Base-by-base conservation (phyloP, 805 yeast genomes). In the Myxozyma kluyveri region DNA sequence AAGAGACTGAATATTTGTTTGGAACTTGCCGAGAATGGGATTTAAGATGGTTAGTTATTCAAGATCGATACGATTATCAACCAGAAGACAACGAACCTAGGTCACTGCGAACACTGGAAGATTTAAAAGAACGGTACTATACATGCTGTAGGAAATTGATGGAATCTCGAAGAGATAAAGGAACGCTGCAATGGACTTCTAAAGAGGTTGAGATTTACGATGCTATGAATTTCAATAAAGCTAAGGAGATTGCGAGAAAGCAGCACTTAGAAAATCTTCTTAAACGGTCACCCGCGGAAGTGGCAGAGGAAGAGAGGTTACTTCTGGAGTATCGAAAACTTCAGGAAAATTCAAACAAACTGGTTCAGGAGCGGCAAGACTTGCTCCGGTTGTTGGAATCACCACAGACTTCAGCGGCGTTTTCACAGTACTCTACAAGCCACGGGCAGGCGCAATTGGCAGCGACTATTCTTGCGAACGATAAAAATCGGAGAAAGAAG, bases 221-320 rank as follows among this genome's bases (percentile, higher is more conserved):
- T 27, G 75, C 82, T 24, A 74, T 93, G 63, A 75, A 81, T 19
- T 93, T 77, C 65, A 81, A 87, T 36, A 83, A 82, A 61, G 75
- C 77, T 4, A 82, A 80, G 59, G 99, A 93, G 67, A 54, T 77
- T 19, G 88, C 83, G 61, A 78, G 99, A 56, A 93, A 93, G 62
- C 79, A 79, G 46, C 91, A 91, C 65, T 70, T 93, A 42, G 83
- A 83, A 61, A 80, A 87, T 55, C 72, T 93, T 35, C 74, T 91
- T 39, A 81, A 82, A 33, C 74, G 99, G 60, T 82, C 91, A 2
- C 97, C 99, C 0, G 95, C 97, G 0, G 99, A 93, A 66, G 87
- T 93, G 41, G 98, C 98, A 0, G 99, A 93, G 71, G 99, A 93
- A 66, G 98, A 93, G 67, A 88, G 96, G 0, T 73, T 93, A 45